Evolutionary conservation across 2,329 filamentous ascomycete species (phyloP).

Genomic region (Epichloe festucae): DNA sequence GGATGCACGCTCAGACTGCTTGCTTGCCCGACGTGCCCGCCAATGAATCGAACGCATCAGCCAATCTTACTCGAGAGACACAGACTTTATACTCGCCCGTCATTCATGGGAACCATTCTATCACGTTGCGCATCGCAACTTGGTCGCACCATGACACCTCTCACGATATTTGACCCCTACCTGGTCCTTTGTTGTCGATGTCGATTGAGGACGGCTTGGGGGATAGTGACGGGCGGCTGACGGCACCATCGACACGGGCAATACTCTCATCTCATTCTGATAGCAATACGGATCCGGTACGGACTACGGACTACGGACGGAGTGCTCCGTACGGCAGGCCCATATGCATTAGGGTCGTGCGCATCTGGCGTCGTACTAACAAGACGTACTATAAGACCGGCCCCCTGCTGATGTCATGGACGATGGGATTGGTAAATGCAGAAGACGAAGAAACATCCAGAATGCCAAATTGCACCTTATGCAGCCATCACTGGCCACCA

Average conservation of each 20-base stretch:
- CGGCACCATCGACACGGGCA: neutral
- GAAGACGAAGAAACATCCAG: neutral
- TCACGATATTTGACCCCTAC: no score
- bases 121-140: neutral
- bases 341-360: neutral
- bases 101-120: neutral
- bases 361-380: neutral
- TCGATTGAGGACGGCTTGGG: neutral
- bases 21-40: neutral
- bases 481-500: neutral
- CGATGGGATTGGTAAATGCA: neutral
- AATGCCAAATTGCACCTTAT: constrained; percentile 3
- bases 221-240: neutral
- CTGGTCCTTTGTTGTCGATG: neutral
- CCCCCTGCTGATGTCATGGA: neutral
- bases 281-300: no score
- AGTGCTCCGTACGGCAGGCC: no score
- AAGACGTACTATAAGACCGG: neutral
- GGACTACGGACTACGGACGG: no score
- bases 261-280: neutral
- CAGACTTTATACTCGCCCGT: no score
- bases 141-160: neutral
- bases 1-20: constrained; percentile 2
- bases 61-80: neutral
- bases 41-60: neutral